Evolutionary conservation across 495 filamentous ascomycete genomes (phyloP).

Genomic region (Mytilinidion resinicola): DNA sequence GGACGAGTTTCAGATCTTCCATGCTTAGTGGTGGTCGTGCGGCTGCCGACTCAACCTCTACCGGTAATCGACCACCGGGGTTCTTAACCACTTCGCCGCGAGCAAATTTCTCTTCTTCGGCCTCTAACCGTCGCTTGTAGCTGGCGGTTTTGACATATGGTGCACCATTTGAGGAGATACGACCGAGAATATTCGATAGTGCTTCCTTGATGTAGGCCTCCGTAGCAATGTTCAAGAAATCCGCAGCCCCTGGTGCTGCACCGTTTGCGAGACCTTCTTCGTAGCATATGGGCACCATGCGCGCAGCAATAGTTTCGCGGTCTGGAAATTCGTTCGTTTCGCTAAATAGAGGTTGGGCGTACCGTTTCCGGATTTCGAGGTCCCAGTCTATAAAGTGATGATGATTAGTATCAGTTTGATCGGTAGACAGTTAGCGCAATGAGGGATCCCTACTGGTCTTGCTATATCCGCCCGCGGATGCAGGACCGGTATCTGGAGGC

Average conservation of each 20-base stretch:
- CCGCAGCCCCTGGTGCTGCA: conserved; percentile 62
- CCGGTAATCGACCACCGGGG: conserved; percentile 68
- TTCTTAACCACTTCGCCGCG: conserved; percentile 59
- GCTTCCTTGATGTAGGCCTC: conserved; percentile 92
- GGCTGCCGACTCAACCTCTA: conserved; percentile 64
- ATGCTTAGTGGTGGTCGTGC: conserved; percentile 64
- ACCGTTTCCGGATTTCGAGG: conserved; percentile 88
- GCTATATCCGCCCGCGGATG: conserved; percentile 74
- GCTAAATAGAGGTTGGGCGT: conserved; percentile 72
- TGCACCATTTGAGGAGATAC: conserved; percentile 73
- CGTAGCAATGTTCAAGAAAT: conserved; percentile 82
- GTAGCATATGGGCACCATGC: conserved; percentile 92
- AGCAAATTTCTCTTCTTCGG: conserved; percentile 62
- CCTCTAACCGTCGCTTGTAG: conserved; percentile 64
- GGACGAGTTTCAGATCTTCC: conserved; percentile 67
- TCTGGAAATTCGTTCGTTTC: conserved; percentile 95
- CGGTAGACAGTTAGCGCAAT: not conserved
- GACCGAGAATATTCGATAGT: conserved; percentile 67
- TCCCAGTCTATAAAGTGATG: conserved; percentile 32
- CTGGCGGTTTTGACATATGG: conserved; percentile 71
- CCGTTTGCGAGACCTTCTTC: conserved; percentile 79
- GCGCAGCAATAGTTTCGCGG: conserved; percentile 64
- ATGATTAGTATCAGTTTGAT: not conserved
- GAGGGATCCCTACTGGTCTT: conserved; percentile 69
- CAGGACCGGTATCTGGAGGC: conserved; percentile 65